Evolutionary conservation across 1,284 basidiomycete genomes (phyloP).

Genomic region (Trichosporon sp.): DNA sequence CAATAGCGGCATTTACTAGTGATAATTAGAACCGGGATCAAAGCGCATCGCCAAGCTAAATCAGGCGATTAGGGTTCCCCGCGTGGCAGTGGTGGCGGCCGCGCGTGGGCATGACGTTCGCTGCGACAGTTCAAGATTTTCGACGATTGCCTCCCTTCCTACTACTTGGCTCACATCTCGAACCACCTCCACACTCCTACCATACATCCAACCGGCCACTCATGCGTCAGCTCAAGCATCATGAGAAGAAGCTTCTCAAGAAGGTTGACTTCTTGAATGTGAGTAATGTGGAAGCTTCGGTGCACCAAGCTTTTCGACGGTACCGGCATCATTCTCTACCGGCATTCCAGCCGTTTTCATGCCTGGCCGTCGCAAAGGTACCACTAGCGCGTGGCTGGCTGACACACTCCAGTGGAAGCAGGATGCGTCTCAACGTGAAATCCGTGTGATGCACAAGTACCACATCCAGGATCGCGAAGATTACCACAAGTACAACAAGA

Average conservation of each 20-base stretch:
- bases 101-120: slow-evolving; percentile 2
- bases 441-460: slow-evolving; percentile 91
- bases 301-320: not conserved
- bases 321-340: not conserved
- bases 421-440: slow-evolving; percentile 85
- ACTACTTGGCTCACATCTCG: not conserved
- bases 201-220: not conserved
- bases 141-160: slow-evolving; percentile 1
- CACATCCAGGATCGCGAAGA: slow-evolving; percentile 92
- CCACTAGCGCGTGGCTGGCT: not conserved
- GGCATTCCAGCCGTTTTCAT: not conserved
- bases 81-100: not conserved
- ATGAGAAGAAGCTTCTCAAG: slow-evolving; percentile 89
- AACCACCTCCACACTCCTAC: not conserved
- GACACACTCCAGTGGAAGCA: slow-evolving; percentile 76
- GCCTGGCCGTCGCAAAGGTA: not conserved
- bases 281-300: slow-evolving; percentile 33
- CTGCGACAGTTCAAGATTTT: not conserved
- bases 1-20: slow-evolving; percentile 2
- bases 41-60: not conserved
- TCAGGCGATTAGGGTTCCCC: not conserved
- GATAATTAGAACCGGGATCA: slow-evolving; percentile 1
- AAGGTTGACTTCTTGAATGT: slow-evolving; percentile 91
- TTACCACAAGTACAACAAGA: slow-evolving; percentile 88
- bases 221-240: slow-evolving; percentile 85